These are phyloP conservation scores for Achaetomiella virescens DNA, from an alignment of 495 filamentous ascomycete genomes.

Conservation along the genomic window DNA sequence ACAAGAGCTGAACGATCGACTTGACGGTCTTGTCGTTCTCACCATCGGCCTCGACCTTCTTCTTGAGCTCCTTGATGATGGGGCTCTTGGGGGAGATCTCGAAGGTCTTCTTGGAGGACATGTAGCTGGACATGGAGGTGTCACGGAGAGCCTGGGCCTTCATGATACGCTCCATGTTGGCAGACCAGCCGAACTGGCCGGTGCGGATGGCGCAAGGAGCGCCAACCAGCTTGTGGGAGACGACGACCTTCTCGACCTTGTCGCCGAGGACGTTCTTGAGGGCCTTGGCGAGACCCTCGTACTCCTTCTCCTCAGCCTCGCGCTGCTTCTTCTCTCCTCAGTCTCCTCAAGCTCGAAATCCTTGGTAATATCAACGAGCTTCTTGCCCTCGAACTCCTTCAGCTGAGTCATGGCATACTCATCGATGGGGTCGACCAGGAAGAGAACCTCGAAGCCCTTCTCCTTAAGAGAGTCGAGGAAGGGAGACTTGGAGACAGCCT, in stretches of 20 bases:
- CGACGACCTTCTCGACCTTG: slow-evolving; percentile 99
- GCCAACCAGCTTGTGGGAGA: slow-evolving; percentile 94
- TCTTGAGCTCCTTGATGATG: slow-evolving; percentile 98
- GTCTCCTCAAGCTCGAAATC: slow-evolving; percentile 99
- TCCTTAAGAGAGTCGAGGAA: slow-evolving; percentile 99
- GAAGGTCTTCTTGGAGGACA: slow-evolving; percentile 99
- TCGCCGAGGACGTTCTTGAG: slow-evolving; percentile 99
- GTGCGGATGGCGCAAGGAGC: slow-evolving; percentile 98
- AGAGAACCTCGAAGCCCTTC: slow-evolving; percentile 99
- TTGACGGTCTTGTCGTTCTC: slow-evolving; percentile 98
- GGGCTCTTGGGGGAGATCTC: slow-evolving; percentile 98
- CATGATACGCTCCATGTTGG: slow-evolving; percentile 99
- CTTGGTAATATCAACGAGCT: slow-evolving; percentile 99
- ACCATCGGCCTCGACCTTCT: slow-evolving; percentile 94
- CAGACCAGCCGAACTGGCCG: slow-evolving; percentile 99
- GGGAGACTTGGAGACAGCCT: slow-evolving; percentile 94
- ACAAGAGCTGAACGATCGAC: slow-evolving; percentile 94
- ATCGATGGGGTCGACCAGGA: slow-evolving; percentile 98
- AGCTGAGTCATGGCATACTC: slow-evolving; percentile 99
- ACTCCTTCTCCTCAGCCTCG: slow-evolving; percentile 97
- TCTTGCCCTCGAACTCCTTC: slow-evolving; percentile 99
- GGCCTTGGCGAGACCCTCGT: slow-evolving; percentile 82
- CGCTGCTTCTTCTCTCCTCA: slow-evolving; percentile 96
- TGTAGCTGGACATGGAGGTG: slow-evolving; percentile 99
- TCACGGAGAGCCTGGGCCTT: slow-evolving; percentile 99